Evolutionary conservation across 768 basidiomycete genomes (phyloP), one percentile per base, ranked within the genome.

Genomic region (Rhizopogon vulgaris): DNA sequence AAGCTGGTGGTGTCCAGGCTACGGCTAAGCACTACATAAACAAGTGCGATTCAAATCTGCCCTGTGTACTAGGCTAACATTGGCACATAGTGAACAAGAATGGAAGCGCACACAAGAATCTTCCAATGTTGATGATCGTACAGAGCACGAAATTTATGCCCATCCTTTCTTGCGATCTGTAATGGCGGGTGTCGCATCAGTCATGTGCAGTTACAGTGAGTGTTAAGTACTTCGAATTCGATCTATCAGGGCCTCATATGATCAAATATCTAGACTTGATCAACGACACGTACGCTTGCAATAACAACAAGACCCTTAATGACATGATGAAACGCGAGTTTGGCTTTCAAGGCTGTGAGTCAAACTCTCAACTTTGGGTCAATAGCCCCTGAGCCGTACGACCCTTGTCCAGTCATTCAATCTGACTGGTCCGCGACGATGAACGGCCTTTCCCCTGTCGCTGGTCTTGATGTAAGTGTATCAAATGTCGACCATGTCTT

Each of bases 21-120:
- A 90, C 86, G 53, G 90, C 89, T 10, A 94, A 94, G 67, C 91
- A 94, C 66, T 80, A 77, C 47, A 76, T 91, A 56, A 82, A 84
- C 68, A 88, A 88, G 85, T 86, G 50, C 18, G 28, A 5, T 37
- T n/a, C 2, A 6, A 7, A 6, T 14, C 24, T 11, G 30, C 36
- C 7, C 15, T 38, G 58, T 14, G 54, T 27, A 10, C 4, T 45
- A 5, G 8, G 18, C 27, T 8, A 11, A 32, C n/a, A 3, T 43
- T 38, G 22, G 48, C 14, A 11, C 52, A 15, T 41, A 71, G 71
- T 45, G 72, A 69, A 48, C 73, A 71, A 53, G 73, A 73, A 48
- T 58, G 59, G 47, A 65, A 60, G 54, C 68, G 68, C 39, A 65
- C 60, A 0, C 59, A 58, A n/a, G 57, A 60, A 9, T 70, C 72